A percentile compares a stretch with the other conserved stretches of the same genome.
phyloP scores from a whole-genome alignment of 768 basidiomycete species.

The Leucosporidium creatinivorum region DNA sequence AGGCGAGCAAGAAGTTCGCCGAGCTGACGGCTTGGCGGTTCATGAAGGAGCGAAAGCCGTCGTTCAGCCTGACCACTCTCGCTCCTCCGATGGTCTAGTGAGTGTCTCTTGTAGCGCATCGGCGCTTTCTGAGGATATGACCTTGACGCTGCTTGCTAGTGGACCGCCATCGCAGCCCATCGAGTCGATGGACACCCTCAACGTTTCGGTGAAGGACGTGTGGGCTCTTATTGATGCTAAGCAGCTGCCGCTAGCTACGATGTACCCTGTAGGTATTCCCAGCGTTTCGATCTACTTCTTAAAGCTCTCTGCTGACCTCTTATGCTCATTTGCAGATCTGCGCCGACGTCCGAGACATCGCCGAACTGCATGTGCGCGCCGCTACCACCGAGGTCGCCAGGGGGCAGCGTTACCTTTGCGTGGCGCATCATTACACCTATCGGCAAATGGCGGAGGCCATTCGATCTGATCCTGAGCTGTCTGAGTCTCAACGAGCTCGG shows the following conservation, averaged over 20 bases:
- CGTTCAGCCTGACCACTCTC: not conserved
- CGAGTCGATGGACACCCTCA: slow-evolving; percentile 14
- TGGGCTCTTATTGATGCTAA: slow-evolving; percentile 21
- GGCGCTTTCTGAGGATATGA: too few species aligned
- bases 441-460: too few species aligned
- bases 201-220: slow-evolving; percentile 17
- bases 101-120: too few species aligned
- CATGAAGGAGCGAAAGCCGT: slow-evolving; percentile 43
- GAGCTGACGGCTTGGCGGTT: slow-evolving; percentile 58
- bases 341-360: slow-evolving; percentile 20
- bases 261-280: too few species aligned
- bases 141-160: not conserved
- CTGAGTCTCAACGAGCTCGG: too few species aligned
- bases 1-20: slow-evolving; percentile 58
- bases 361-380: slow-evolving; percentile 27
- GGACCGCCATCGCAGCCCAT: slow-evolving; percentile 19
- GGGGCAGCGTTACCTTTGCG: slow-evolving; percentile 26
- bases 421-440: not conserved
- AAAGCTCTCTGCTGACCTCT: too few species aligned
- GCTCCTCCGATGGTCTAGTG: too few species aligned
- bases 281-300: too few species aligned
- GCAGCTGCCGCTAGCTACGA: not conserved
- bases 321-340: too few species aligned
- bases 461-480: too few species aligned
- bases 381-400: slow-evolving; percentile 16